Conservation (phyloP, 257 asterid genomes). For the Anisodus acutangulus region DNA sequence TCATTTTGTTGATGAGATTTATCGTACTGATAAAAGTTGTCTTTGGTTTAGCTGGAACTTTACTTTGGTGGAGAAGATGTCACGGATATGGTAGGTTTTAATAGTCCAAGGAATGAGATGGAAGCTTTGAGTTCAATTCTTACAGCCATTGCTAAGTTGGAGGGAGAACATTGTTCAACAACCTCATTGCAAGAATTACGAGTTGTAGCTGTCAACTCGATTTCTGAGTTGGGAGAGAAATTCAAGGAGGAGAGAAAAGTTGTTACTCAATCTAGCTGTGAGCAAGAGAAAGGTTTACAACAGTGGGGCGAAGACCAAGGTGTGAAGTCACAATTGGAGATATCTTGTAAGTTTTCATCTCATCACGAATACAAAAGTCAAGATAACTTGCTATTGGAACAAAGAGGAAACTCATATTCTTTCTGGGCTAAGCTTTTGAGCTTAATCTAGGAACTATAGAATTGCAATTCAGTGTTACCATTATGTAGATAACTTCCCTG, state of each 20-base stretch:
- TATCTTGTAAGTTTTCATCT: constrained; percentile 60
- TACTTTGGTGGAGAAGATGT: constrained; percentile 64
- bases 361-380: background rate
- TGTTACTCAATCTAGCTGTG: constrained; percentile 44
- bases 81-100: constrained; percentile 41
- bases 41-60: constrained; percentile 71
- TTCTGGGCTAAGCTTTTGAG: constrained; percentile 7
- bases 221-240: constrained; percentile 54
- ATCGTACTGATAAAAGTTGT: constrained; percentile 17
- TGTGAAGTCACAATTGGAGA: constrained; percentile 60
- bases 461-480: constrained; percentile 16
- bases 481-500: background rate
- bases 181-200: constrained; percentile 45
- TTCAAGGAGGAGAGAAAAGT: constrained; percentile 51
- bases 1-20: constrained; percentile 24
- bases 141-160: constrained; percentile 51
- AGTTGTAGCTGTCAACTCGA: constrained; percentile 50
- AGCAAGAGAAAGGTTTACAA: constrained; percentile 58
- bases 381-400: background rate
- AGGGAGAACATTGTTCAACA: constrained; percentile 33
- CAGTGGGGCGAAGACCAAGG: constrained; percentile 78
- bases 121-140: constrained; percentile 74
- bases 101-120: constrained; percentile 82
- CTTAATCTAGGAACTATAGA: constrained; percentile 17
- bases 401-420: background rate